Conservation (phyloP, 805 yeast genomes). For the Candida wancherniae region DNA sequence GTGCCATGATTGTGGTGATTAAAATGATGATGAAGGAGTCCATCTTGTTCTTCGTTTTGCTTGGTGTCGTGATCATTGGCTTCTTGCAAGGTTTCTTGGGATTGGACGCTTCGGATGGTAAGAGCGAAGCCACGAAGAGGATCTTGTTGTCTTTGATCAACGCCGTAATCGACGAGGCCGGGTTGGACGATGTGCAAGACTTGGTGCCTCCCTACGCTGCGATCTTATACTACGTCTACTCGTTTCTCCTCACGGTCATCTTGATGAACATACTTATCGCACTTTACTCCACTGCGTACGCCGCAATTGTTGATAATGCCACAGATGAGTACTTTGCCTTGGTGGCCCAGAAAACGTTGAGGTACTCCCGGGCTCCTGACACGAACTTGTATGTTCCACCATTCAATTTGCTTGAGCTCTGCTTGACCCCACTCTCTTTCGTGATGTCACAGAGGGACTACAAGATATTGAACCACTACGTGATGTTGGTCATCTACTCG, state of each 20-base stretch:
- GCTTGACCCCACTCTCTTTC: constrained; percentile 25
- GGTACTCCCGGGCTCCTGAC: constrained; percentile 87
- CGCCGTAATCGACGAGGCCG: constrained; percentile 72
- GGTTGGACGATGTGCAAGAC: constrained; percentile 60
- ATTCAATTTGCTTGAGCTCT: constrained; percentile 64
- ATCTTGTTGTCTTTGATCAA: constrained; percentile 62
- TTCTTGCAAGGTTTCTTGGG: constrained; percentile 86
- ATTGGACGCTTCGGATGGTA: constrained; percentile 83
- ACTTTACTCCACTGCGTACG: constrained; percentile 78
- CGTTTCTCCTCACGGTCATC: constrained; percentile 69
- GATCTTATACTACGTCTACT: constrained; percentile 70
- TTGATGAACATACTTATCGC: constrained; percentile 82
- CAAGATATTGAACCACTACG: constrained; percentile 43
- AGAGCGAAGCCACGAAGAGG: constrained; percentile 63
- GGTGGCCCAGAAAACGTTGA: constrained; percentile 76
- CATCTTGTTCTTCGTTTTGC: constrained; percentile 70
- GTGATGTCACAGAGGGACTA: constrained; percentile 32
- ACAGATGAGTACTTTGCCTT: constrained; percentile 81
- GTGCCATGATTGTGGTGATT: constrained; percentile 81
- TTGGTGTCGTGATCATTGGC: constrained; percentile 67
- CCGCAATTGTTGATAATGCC: constrained; percentile 75
- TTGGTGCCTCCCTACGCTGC: constrained; percentile 85
- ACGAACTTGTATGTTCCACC: constrained; percentile 83
- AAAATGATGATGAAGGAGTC: constrained; percentile 87
- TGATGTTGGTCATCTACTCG: constrained; percentile 63